Evolutionary conservation across 495 filamentous ascomycete species (phyloP).

Genomic region (Neurospora discreta): DNA sequence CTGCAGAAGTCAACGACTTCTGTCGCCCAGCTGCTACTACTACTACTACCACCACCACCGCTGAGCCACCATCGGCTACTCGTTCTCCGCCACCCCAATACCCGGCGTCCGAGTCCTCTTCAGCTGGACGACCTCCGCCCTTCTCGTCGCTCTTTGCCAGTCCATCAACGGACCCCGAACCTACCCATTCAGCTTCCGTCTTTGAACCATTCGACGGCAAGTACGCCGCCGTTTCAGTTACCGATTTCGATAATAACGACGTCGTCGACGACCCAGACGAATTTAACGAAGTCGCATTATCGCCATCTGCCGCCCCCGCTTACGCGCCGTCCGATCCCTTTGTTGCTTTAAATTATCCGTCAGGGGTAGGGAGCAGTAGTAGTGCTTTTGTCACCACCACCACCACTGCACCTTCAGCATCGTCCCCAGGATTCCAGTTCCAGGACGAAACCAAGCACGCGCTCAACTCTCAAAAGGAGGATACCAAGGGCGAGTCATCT

Average conservation of each 20-base stretch:
- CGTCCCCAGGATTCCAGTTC: slow-evolving; percentile 19
- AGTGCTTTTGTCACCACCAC: slow-evolving; percentile 12
- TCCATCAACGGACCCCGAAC: slow-evolving; percentile 16
- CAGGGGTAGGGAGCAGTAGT: neutral
- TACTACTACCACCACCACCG: slow-evolving; percentile 30
- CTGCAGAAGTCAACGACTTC: slow-evolving; percentile 22
- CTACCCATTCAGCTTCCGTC: slow-evolving; percentile 15
- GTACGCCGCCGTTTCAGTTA: slow-evolving; percentile 29
- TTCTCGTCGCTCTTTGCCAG: slow-evolving; percentile 39
- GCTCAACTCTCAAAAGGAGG: slow-evolving; percentile 40
- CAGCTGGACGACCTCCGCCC: slow-evolving; percentile 33
- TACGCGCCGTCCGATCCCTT: slow-evolving; percentile 34
- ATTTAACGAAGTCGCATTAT: neutral
- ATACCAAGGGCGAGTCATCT: slow-evolving; percentile 63
- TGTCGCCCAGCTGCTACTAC: slow-evolving; percentile 16
- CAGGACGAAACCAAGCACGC: slow-evolving; percentile 69
- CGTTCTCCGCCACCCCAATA: slow-evolving; percentile 52
- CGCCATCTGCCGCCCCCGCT: slow-evolving; percentile 46
- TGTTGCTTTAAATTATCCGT: neutral
- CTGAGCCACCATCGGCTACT: slow-evolving; percentile 15
- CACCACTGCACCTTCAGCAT: slow-evolving; percentile 29
- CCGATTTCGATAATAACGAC: slow-evolving; percentile 26
- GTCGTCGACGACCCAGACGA: slow-evolving; percentile 7
- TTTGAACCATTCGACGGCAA: slow-evolving; percentile 32
- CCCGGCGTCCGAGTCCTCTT: slow-evolving; percentile 53